Percentiles rank a stretch among this genome's conserved stretches.
These are phyloP conservation scores for Platanus orientalis DNA, from an alignment of 164 flowering plant genomes.

Conservation along the genomic window DNA sequence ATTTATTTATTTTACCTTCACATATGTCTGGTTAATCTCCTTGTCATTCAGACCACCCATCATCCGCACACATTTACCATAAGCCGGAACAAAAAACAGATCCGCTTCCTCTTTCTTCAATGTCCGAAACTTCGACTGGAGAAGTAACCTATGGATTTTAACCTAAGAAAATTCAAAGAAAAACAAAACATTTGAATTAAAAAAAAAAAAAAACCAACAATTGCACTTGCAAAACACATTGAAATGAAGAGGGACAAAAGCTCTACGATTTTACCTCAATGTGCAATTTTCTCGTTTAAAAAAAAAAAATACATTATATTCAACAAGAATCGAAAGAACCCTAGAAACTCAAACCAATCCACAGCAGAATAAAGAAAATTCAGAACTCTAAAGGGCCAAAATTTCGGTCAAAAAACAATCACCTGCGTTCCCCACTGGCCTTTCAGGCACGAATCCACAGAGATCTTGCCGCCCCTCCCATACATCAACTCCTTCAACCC, in stretches of 20 bases:
- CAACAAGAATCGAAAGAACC: not conserved
- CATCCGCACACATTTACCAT: constrained; percentile 88
- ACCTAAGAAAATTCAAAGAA: constrained; percentile 36
- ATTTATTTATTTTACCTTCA: constrained; percentile 71
- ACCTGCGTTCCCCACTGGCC: constrained; percentile 99
- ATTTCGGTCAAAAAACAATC: not conserved
- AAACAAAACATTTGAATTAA: not conserved
- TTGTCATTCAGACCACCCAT: constrained; percentile 87
- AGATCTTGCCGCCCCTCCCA: constrained; percentile 67
- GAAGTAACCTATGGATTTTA: constrained; percentile 61
- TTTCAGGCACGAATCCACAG: constrained; percentile 49
- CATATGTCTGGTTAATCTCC: constrained; percentile 78
- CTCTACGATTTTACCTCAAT: not conserved
- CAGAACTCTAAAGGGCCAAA: not conserved
- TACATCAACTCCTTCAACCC: constrained; percentile 63
- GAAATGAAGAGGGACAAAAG: not conserved
- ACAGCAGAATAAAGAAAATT: not conserved
- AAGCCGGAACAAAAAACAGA: constrained; percentile 88
- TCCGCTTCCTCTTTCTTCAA: constrained; percentile 80
- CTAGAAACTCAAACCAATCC: not conserved
- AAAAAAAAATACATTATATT: not conserved
- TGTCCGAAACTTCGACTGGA: constrained; percentile 66
- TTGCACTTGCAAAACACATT: not conserved
- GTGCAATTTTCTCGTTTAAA: no score
- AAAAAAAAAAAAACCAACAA: not conserved